Evolutionary conservation across 768 basidiomycete species (phyloP).

Genomic region (Panaeolus cyanescens): DNA sequence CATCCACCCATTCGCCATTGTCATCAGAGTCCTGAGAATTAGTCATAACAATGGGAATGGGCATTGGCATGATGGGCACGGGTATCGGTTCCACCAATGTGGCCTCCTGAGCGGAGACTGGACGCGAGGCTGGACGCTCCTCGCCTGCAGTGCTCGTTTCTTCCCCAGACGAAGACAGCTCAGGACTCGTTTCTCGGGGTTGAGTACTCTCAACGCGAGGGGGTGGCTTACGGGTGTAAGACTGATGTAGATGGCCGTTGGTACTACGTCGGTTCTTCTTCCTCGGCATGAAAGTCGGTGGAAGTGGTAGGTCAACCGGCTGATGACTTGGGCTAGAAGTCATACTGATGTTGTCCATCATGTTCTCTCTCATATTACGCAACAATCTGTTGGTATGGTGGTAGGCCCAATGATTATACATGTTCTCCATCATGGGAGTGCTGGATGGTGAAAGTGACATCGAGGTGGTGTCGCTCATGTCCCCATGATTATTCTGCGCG

Average conservation of each 20-base stretch:
- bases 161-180: conserved; percentile 74
- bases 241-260: conserved; percentile 19
- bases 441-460: conserved; percentile 63
- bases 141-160: conserved; percentile 70
- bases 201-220: conserved; percentile 84
- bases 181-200: conserved; percentile 79
- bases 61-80: conserved; percentile 14
- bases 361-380: conserved; percentile 44
- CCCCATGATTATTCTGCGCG: conserved; percentile 66
- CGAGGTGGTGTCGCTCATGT: conserved; percentile 64
- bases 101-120: conserved; percentile 13
- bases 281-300: conserved; percentile 45
- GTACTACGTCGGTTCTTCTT: conserved; percentile 39
- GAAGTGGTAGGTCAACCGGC: conserved; percentile 56
- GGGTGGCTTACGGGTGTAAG: conserved; percentile 55
- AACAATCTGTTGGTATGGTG: conserved; percentile 56
- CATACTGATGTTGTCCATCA: conserved; percentile 59
- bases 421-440: conserved; percentile 67
- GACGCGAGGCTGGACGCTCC: conserved; percentile 29
- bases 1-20: conserved; percentile 70
- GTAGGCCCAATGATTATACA: conserved; percentile 76
- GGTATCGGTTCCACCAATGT: conserved; percentile 9
- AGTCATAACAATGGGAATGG: conserved; percentile 15
- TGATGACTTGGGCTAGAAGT: conserved; percentile 75
- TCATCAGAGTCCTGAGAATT: conserved; percentile 36